Evolutionary conservation across 2,329 filamentous ascomycete species (phyloP).

Genomic region (Cladosporium austrohemisphaericum): DNA sequence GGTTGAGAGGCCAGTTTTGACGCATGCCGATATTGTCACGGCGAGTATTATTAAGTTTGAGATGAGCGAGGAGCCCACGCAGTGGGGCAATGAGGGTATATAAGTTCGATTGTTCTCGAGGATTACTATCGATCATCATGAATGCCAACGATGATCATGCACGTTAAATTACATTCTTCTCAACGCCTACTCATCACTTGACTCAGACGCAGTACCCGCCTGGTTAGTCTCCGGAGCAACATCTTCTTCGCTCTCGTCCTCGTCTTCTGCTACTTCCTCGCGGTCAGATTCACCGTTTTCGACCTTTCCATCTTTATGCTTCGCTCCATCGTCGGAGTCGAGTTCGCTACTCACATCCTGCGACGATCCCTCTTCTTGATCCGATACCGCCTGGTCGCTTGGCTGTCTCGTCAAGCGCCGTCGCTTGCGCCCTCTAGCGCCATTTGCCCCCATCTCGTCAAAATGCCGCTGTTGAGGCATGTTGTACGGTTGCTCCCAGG

Average conservation of each 20-base stretch:
- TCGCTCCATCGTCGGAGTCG: background rate
- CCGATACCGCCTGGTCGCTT: too few species aligned
- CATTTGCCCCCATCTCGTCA: slow-evolving; percentile 16
- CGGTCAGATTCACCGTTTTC: too few species aligned
- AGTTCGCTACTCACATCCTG: too few species aligned
- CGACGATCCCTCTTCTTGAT: background rate
- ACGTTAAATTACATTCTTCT: too few species aligned
- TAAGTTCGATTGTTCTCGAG: too few species aligned
- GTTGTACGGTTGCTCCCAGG: slow-evolving; percentile 44
- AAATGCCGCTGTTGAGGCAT: slow-evolving; percentile 14
- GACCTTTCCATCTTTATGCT: background rate
- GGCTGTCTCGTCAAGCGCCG: background rate
- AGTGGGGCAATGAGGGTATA: slow-evolving; percentile 28
- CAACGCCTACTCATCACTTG: too few species aligned
- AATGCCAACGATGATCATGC: too few species aligned
- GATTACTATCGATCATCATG: too few species aligned
- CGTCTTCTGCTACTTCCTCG: too few species aligned
- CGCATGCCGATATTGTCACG: slow-evolving; percentile 39
- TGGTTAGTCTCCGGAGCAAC: too few species aligned
- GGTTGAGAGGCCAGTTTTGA: slow-evolving; percentile 36
- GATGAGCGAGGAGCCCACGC: slow-evolving; percentile 41
- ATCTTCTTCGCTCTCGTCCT: too few species aligned
- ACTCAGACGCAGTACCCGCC: too few species aligned
- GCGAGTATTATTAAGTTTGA: slow-evolving; percentile 43
- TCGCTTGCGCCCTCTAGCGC: slow-evolving; percentile 11